Conservation (phyloP, 2,329 filamentous ascomycete species). For the Cladosporium sp. region DNA sequence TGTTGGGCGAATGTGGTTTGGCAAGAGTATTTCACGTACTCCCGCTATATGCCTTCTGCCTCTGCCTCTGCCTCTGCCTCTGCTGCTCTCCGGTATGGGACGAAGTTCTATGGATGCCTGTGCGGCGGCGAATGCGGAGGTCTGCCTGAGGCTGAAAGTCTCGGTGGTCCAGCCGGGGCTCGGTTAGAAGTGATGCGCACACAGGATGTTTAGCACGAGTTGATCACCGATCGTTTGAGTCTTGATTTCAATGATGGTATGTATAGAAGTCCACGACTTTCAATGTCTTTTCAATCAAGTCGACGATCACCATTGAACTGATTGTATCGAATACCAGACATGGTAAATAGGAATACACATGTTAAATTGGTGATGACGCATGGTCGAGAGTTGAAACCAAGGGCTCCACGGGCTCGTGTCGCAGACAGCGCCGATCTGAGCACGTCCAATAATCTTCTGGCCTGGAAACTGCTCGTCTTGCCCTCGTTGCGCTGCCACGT, state of each 20-base stretch:
- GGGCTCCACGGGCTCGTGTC: neutral
- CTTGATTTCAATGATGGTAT: too few relatives aligned
- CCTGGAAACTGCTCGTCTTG: neutral
- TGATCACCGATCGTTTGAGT: too few relatives aligned
- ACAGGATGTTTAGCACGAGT: too few relatives aligned
- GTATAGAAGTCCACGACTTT: too few relatives aligned
- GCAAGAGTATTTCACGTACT: neutral
- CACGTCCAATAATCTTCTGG: neutral
- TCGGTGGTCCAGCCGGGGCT: too few relatives aligned
- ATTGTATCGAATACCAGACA: too few relatives aligned
- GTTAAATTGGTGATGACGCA: neutral
- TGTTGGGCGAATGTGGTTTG: constrained; percentile 32
- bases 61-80: too few relatives aligned
- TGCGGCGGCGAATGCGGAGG: constrained; percentile 2
- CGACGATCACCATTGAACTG: too few relatives aligned
- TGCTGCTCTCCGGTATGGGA: constrained; percentile 1
- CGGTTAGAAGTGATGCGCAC: too few relatives aligned
- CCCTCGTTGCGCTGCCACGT: neutral
- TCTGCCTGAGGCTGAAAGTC: neutral
- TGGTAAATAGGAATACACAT: too few relatives aligned
- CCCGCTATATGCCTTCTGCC: neutral
- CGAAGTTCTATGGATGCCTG: constrained; percentile 5
- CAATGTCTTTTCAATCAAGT: too few relatives aligned
- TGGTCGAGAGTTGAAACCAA: neutral
- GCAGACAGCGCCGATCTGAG: neutral